Percentiles rank a stretch among this genome's conserved stretches.
These are phyloP conservation scores for Cordyceps farinosa DNA, from an alignment of 2,329 filamentous ascomycete genomes.

Conservation along the genomic window DNA sequence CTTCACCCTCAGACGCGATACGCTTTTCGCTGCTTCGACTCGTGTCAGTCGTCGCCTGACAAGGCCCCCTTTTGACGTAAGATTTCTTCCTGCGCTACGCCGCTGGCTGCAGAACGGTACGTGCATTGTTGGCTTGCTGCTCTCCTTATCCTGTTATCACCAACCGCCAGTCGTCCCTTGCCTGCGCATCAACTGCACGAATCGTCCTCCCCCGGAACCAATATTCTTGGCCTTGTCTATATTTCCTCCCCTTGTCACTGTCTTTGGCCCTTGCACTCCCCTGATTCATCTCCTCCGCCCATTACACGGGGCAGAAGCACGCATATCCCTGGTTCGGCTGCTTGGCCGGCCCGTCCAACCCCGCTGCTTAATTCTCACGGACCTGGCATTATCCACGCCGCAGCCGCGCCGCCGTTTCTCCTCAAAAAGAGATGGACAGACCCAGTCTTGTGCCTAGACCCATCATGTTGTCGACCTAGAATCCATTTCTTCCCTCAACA, in stretches of 20 bases:
- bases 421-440: conserved; percentile 12
- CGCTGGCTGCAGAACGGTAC: conserved; percentile 10
- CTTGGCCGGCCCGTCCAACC: conserved; percentile 14
- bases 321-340: conserved; percentile 9
- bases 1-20: conserved; percentile 3
- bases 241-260: background rate
- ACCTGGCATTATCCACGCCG: conserved; percentile 16
- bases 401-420: conserved; percentile 13
- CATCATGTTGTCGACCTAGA: conserved; percentile 10
- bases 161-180: background rate
- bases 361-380: conserved; percentile 17
- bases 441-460: conserved; percentile 16
- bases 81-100: background rate
- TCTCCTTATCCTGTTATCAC: background rate
- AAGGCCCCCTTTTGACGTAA: background rate
- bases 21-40: conserved; percentile 10
- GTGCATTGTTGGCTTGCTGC: conserved; percentile 11
- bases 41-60: conserved; percentile 1
- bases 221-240: conserved; percentile 4
- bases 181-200: background rate
- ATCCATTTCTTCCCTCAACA: conserved; percentile 2
- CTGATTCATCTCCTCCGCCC: conserved; percentile 3
- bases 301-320: conserved; percentile 1
- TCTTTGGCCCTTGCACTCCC: background rate
- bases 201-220: background rate